Evolutionary conservation across 1,139 yeast species (phyloP).

Genomic region (Lodderomyces elongisporus): DNA sequence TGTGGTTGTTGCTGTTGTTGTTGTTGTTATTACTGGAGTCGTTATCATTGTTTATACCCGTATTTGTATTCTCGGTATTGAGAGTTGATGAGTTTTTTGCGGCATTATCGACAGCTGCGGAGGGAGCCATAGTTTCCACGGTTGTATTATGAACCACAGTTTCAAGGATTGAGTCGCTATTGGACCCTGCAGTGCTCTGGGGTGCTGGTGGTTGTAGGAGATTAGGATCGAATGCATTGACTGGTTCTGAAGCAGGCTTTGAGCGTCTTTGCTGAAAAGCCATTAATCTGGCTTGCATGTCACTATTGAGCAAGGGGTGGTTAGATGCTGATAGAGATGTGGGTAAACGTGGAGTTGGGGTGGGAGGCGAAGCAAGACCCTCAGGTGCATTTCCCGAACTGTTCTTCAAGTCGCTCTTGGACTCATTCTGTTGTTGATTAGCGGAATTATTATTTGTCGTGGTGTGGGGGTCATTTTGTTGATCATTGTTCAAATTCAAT

Average conservation of each 20-base stretch:
- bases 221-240: slow-evolving; percentile 9
- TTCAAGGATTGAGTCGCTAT: slow-evolving; percentile 6
- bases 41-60: neutral
- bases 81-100: neutral
- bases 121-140: slow-evolving; percentile 16
- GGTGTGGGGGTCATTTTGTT: too few relatives aligned
- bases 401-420: too few relatives aligned
- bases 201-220: slow-evolving; percentile 3
- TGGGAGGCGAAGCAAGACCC: neutral
- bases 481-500: too few relatives aligned
- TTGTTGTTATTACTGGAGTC: neutral
- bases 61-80: neutral
- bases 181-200: slow-evolving; percentile 1
- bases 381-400: too few relatives aligned
- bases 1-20: too few relatives aligned
- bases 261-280: slow-evolving; percentile 70
- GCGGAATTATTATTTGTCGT: too few relatives aligned
- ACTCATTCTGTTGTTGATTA: too few relatives aligned
- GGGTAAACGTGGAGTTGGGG: slow-evolving; percentile 4
- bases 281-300: slow-evolving; percentile 67
- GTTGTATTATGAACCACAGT: slow-evolving; percentile 20
- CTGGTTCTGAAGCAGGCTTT: slow-evolving; percentile 15
- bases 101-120: neutral
- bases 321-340: slow-evolving; percentile 7
- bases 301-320: slow-evolving; percentile 46